These are phyloP conservation scores for Berkeleyomyces rouxiae DNA, from an alignment of 2,329 filamentous ascomycete species.

Conservation along the genomic window DNA sequence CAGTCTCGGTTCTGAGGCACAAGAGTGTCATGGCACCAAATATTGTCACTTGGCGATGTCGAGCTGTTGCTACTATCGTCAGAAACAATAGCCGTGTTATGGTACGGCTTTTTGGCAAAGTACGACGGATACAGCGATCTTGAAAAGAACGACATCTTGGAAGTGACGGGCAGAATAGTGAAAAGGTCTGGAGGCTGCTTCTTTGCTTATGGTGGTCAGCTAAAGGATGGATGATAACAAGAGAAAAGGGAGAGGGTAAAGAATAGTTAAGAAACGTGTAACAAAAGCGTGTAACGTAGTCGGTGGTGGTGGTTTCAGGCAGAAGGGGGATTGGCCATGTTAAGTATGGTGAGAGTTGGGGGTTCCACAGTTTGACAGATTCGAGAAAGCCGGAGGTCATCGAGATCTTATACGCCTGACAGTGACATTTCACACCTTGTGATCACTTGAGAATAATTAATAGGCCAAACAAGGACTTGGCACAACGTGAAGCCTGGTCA, in stretches of 20 bases:
- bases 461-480: neutral
- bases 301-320: no score
- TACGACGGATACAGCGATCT: neutral
- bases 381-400: no score
- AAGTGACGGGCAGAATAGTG: neutral
- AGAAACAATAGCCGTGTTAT: slow-evolving; percentile 7
- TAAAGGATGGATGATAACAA: no score
- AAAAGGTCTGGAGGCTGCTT: no score
- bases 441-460: neutral
- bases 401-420: neutral
- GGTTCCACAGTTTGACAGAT: no score
- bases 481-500: neutral
- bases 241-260: no score
- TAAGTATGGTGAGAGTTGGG: no score
- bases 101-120: no score
- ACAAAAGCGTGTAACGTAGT: no score
- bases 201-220: no score
- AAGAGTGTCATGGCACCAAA: slow-evolving; percentile 21
- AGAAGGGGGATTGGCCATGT: no score
- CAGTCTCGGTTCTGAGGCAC: slow-evolving; percentile 29
- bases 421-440: neutral
- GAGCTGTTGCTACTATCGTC: neutral
- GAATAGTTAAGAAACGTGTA: no score
- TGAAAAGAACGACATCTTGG: slow-evolving; percentile 1
- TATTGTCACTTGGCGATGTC: neutral